phyloP scores from a whole-genome alignment of 2,329 filamentous ascomycete genomes.

The Aspergillus ochraceus region DNA sequence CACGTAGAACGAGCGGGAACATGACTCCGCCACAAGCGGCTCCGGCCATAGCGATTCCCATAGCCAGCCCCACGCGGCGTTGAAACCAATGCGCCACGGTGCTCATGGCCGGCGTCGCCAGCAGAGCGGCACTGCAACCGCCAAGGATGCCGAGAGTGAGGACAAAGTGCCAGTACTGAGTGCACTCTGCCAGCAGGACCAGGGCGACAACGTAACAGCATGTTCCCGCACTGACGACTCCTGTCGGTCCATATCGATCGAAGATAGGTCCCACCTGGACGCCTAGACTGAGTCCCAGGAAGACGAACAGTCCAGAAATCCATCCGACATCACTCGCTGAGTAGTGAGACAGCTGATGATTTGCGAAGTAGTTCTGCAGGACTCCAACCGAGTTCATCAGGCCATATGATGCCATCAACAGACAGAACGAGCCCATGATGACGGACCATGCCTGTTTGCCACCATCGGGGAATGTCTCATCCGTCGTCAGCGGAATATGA shows the following conservation, averaged over 20 bases:
- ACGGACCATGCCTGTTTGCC: conserved; percentile 38
- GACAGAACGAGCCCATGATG: conserved; percentile 38
- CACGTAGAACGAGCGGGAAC: conserved; percentile 39
- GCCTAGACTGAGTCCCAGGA: conserved; percentile 45
- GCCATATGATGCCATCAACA: conserved; percentile 44
- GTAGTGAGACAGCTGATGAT: conserved; percentile 47
- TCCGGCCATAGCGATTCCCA: conserved; percentile 43
- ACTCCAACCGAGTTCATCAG: conserved; percentile 54
- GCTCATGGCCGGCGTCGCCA: conserved; percentile 41
- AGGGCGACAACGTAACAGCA: conserved; percentile 42
- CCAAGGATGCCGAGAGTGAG: conserved; percentile 41
- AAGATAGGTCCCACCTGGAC: conserved; percentile 54
- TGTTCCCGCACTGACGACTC: conserved; percentile 43
- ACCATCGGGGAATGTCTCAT: conserved; percentile 32
- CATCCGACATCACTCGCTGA: conserved; percentile 50
- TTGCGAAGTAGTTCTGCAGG: conserved; percentile 49
- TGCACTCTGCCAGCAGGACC: conserved; percentile 50
- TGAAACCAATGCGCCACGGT: conserved; percentile 46
- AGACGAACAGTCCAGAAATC: conserved; percentile 52
- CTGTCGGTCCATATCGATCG: conserved; percentile 49
- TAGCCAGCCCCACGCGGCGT: conserved; percentile 37
- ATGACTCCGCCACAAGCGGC: conserved; percentile 39
- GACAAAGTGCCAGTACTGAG: conserved; percentile 52
- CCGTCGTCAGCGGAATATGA: not conserved
- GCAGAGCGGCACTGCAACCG: conserved; percentile 36